phyloP scores from a whole-genome alignment of 1,139 yeast genomes.

The Geotrichum europaeum region DNA sequence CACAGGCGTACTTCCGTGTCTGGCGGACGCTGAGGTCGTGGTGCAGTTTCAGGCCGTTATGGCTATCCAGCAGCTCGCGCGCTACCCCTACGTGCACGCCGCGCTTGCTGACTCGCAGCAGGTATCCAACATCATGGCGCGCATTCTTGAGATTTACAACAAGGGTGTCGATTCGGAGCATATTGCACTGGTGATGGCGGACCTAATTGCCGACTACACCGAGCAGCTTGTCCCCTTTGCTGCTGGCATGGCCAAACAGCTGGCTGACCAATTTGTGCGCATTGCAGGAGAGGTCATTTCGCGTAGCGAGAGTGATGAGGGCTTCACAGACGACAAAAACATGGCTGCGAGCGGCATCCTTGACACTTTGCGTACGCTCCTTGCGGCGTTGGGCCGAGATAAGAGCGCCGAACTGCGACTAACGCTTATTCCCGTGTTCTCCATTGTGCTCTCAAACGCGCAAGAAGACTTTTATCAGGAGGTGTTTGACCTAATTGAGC shows the following conservation, averaged over 20 bases:
- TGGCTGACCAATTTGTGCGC: conserved; percentile 74
- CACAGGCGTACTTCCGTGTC: conserved; percentile 59
- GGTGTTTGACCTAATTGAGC: conserved; percentile 17
- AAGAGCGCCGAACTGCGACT: conserved; percentile 37
- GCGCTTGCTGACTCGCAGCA: conserved; percentile 49
- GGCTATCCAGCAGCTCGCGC: conserved; percentile 73
- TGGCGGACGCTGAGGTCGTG: conserved; percentile 55
- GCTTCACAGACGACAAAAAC: conserved; percentile 42
- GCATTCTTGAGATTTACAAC: conserved; percentile 56
- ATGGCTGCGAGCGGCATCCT: conserved; percentile 84
- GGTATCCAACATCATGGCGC: conserved; percentile 78
- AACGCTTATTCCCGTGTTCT: conserved; percentile 62
- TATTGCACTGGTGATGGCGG: conserved; percentile 88
- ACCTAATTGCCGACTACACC: conserved; percentile 82
- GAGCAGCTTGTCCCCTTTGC: conserved; percentile 92
- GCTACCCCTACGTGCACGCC: conserved; percentile 57
- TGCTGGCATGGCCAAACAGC: conserved; percentile 70
- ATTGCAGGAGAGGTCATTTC: conserved; percentile 55
- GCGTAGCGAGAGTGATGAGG: conserved; percentile 45
- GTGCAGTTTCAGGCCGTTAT: conserved; percentile 78
- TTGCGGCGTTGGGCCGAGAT: conserved; percentile 77
- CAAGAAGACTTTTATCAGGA: conserved; percentile 17
- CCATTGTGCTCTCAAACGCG: conserved; percentile 47
- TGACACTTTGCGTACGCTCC: conserved; percentile 78
- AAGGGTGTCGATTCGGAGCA: conserved; percentile 83